Percentiles rank a stretch among this genome's conserved stretches.
These are phyloP conservation scores for Aspergillus panamensis DNA, from an alignment of 495 filamentous ascomycete genomes.

Conservation along the genomic window DNA sequence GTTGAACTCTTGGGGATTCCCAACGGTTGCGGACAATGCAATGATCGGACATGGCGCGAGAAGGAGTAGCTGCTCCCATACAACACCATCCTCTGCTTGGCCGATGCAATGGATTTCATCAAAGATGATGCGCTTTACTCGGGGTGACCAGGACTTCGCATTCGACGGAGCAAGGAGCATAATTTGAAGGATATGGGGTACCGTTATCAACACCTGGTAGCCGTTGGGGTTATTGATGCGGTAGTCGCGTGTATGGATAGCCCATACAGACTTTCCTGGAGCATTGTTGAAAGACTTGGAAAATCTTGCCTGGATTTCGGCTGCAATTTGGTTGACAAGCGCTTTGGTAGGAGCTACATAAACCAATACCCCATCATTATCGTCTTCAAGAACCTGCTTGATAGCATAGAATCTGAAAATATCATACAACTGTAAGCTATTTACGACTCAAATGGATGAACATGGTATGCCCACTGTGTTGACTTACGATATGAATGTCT, in stretches of 20 bases:
- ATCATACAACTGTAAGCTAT: conserved; percentile 4
- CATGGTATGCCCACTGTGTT: background rate
- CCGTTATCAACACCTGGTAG: conserved; percentile 73
- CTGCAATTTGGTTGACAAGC: conserved; percentile 78
- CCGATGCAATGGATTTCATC: conserved; percentile 84
- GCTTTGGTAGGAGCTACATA: conserved; percentile 83
- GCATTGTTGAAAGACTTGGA: conserved; percentile 55
- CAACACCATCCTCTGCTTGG: conserved; percentile 69
- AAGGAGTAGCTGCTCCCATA: conserved; percentile 79
- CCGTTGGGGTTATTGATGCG: conserved; percentile 66
- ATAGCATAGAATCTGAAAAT: conserved; percentile 66
- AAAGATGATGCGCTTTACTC: conserved; percentile 72
- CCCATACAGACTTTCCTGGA: conserved; percentile 66
- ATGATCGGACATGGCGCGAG: conserved; percentile 75
- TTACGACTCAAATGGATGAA: background rate
- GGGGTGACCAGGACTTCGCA: conserved; percentile 61
- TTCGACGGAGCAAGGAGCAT: conserved; percentile 69
- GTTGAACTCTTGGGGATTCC: conserved; percentile 67
- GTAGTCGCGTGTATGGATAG: conserved; percentile 72
- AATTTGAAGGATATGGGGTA: conserved; percentile 74
- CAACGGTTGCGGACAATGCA: conserved; percentile 75
- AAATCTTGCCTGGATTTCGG: conserved; percentile 67
- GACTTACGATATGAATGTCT: conserved; percentile 53
- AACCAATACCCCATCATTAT: conserved; percentile 65
- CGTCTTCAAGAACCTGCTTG: conserved; percentile 63